phyloP scores from a whole-genome alignment of 2,329 filamentous ascomycete species.

The Arthrobotrys sinensis region DNA sequence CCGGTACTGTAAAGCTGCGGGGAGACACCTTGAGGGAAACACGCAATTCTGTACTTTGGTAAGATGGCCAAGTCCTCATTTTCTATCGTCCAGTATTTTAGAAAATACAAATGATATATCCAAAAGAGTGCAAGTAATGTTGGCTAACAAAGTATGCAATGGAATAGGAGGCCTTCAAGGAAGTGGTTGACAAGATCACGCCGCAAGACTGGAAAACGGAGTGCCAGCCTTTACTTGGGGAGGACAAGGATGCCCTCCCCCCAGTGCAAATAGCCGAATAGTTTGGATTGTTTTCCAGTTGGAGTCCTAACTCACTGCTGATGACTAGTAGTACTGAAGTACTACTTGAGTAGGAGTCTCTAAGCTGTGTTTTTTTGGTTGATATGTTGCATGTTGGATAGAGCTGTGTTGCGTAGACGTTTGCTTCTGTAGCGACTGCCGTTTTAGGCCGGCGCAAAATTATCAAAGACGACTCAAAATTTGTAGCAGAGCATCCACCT shows the following conservation, averaged over 20 bases:
- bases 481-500: conserved; percentile 16
- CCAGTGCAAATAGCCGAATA: conserved; percentile 66
- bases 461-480: conserved; percentile 30
- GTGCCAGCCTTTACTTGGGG: conserved; percentile 68
- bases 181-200: conserved; percentile 90
- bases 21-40: conserved; percentile 89
- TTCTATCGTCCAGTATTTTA: neutral
- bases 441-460: conserved; percentile 28
- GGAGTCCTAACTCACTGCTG: neutral
- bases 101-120: neutral
- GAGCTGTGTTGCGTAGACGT: conserved; percentile 10
- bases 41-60: conserved; percentile 91
- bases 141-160: neutral
- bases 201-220: conserved; percentile 82
- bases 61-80: conserved; percentile 65
- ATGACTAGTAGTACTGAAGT: too few relatives aligned
- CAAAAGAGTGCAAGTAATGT: neutral
- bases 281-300: neutral
- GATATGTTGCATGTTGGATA: conserved; percentile 17
- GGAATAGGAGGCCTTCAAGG: conserved; percentile 85
- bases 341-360: too few relatives aligned
- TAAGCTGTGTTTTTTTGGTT: too few relatives aligned
- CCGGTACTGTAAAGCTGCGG: conserved; percentile 81
- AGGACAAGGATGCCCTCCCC: conserved; percentile 73
- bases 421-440: conserved; percentile 9